Percentiles rank a stretch among this genome's conserved stretches.
phyloP scores from a whole-genome alignment of 2,329 filamentous ascomycete species.

The Cercospora brassicicola region DNA sequence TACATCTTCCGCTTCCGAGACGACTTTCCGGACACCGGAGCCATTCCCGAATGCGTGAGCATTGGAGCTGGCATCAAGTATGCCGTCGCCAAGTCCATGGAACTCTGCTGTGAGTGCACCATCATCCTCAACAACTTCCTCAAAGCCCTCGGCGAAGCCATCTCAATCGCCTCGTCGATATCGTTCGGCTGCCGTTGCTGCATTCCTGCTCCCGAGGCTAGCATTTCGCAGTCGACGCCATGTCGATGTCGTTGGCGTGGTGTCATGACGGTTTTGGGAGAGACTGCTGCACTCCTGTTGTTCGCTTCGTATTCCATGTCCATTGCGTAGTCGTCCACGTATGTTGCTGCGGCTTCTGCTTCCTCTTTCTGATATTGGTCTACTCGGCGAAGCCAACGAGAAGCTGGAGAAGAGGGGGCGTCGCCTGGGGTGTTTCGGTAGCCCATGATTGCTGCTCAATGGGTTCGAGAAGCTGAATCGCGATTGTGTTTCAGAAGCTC shows the following conservation, averaged over 20 bases:
- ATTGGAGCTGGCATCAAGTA: constrained; percentile 3
- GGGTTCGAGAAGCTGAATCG: not conserved
- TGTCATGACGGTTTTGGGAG: not conserved
- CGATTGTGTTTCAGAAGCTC: not conserved
- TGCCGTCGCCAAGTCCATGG: constrained; percentile 9
- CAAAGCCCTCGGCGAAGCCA: constrained; percentile 11
- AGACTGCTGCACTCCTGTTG: not conserved
- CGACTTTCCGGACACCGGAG: not conserved
- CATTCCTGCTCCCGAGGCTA: not conserved
- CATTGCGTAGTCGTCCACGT: not conserved
- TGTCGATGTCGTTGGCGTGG: not conserved
- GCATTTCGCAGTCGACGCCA: constrained; percentile 7
- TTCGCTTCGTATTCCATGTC: constrained; percentile 6
- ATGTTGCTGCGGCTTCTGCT: not conserved
- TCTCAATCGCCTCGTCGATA: constrained; percentile 16
- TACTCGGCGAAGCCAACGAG: constrained; percentile 7
- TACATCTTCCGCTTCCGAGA: constrained; percentile 9
- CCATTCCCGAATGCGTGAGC: not conserved
- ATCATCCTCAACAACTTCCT: constrained; percentile 17
- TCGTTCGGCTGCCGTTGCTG: not conserved
- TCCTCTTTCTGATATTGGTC: constrained; percentile 10
- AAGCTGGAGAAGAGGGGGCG: constrained; percentile 11
- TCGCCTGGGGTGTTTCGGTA: not conserved
- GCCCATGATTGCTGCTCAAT: not conserved
- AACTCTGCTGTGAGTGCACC: constrained; percentile 16